These are phyloP conservation scores for Wickerhamiella infanticola DNA, from an alignment of 1,139 yeast species.

Conservation along the genomic window DNA sequence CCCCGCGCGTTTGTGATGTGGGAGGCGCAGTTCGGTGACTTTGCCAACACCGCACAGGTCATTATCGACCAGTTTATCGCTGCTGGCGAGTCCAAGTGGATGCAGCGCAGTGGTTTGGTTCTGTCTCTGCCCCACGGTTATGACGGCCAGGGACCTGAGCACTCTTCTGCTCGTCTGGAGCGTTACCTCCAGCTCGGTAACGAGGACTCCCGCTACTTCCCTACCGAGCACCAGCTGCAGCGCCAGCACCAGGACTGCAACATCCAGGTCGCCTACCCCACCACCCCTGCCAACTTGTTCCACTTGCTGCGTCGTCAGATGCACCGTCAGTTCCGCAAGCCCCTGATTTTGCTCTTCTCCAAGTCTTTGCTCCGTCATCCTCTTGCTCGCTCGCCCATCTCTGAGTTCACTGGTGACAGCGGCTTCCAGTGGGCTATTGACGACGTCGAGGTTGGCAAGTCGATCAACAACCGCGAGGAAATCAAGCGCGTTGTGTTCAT, in stretches of 20 bases:
- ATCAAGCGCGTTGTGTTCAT: constrained; percentile 77
- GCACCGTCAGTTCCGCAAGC: constrained; percentile 99
- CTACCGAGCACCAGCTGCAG: constrained; percentile 69
- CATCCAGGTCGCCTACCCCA: constrained; percentile 96
- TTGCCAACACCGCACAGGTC: constrained; percentile 98
- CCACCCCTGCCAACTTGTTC: constrained; percentile 95
- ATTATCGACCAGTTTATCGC: constrained; percentile 93
- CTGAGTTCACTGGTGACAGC: constrained; percentile 82
- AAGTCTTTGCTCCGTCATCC: constrained; percentile 95
- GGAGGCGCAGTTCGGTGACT: constrained; percentile 99
- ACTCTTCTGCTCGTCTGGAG: constrained; percentile 94
- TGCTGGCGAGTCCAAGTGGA: constrained; percentile 97
- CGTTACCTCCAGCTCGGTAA: constrained; percentile 91
- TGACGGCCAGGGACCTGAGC: constrained; percentile 99
- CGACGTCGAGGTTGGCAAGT: constrained; percentile 67
- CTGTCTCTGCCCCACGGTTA: constrained; percentile 97
- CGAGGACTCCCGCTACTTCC: constrained; percentile 93
- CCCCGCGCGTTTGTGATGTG: constrained; percentile 96
- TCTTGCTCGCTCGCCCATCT: constrained; percentile 71
- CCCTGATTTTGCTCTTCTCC: constrained; percentile 76
- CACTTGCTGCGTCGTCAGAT: constrained; percentile 96
- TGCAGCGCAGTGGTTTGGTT: constrained; percentile 94
- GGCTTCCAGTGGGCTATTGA: constrained; percentile 94
- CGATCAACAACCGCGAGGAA: constrained; percentile 63
- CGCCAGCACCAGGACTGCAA: constrained; percentile 99